A percentile compares a stretch with the other conserved stretches of the same genome.
These are phyloP conservation scores for Fusarium hostae DNA, from an alignment of 2,329 filamentous ascomycete species.

Conservation along the genomic window DNA sequence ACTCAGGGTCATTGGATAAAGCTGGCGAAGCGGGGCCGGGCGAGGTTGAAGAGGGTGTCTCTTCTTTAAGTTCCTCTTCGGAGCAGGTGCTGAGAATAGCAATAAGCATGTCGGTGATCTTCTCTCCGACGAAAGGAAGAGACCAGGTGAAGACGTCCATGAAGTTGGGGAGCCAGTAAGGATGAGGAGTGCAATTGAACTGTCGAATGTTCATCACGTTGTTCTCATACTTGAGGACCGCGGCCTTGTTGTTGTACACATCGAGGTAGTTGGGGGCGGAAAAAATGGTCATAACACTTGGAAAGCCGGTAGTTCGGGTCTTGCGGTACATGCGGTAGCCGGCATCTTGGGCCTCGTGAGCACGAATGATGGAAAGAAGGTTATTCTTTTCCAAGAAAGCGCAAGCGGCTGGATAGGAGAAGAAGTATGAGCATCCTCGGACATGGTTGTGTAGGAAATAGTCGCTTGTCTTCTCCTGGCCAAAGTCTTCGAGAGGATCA, in stretches of 20 bases:
- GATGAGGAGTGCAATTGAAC: constrained; percentile 99
- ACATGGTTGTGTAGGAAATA: constrained; percentile 99
- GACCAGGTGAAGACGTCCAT: constrained; percentile 99
- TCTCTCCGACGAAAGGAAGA: constrained; percentile 96
- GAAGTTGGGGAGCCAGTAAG: constrained; percentile 99
- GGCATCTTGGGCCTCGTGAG: constrained; percentile 97
- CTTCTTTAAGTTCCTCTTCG: constrained; percentile 97
- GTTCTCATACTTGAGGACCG: constrained; percentile 98
- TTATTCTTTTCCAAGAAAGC: constrained; percentile 99
- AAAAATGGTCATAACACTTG: constrained; percentile 99
- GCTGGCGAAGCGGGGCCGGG: constrained; percentile 81
- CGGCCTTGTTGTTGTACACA: constrained; percentile 99
- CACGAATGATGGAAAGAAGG: constrained; percentile 93
- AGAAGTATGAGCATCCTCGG: constrained; percentile 98
- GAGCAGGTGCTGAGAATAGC: constrained; percentile 98
- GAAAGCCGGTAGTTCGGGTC: constrained; percentile 96
- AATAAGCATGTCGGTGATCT: constrained; percentile 99
- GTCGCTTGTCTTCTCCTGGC: constrained; percentile 97
- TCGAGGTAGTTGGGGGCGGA: constrained; percentile 98
- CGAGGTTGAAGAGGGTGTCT: constrained; percentile 76
- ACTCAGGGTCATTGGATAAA: constrained; percentile 75
- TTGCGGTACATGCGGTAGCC: constrained; percentile 99
- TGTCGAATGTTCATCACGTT: constrained; percentile 99
- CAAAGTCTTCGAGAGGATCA: constrained; percentile 97
- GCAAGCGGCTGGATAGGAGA: constrained; percentile 96